Percentiles rank a stretch among this genome's conserved stretches.
These are phyloP conservation scores for Diaporthe citrichinensis DNA, from an alignment of 2,329 filamentous ascomycete genomes.

Conservation along the genomic window DNA sequence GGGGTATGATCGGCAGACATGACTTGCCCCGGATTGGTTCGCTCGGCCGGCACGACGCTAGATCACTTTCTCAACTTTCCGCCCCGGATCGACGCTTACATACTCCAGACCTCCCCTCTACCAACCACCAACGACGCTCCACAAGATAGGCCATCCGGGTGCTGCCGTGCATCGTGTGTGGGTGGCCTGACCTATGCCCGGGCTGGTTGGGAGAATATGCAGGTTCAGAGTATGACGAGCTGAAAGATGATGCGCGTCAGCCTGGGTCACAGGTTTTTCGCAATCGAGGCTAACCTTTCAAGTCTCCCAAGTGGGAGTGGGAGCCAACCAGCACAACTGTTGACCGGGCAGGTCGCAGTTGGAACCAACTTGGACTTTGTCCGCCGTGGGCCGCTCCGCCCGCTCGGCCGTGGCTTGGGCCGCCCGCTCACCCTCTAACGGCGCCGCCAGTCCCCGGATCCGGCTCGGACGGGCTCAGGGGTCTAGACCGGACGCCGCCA, in stretches of 20 bases:
- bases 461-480: neutral
- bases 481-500: neutral
- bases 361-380: neutral
- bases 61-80: neutral
- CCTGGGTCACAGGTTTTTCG: neutral
- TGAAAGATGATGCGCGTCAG: slow-evolving; percentile 17
- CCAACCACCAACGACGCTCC: neutral
- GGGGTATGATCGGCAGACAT: slow-evolving; percentile 1
- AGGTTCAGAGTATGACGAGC: slow-evolving; percentile 16
- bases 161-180: slow-evolving; percentile 12
- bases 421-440: slow-evolving; percentile 8
- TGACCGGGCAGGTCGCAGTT: neutral
- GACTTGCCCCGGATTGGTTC: slow-evolving; percentile 1
- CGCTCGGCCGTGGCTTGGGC: slow-evolving; percentile 2
- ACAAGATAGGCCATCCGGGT: neutral
- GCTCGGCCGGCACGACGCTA: slow-evolving; percentile 12
- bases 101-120: neutral
- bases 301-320: neutral
- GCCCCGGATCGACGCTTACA: slow-evolving; percentile 25
- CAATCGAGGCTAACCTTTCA: neutral
- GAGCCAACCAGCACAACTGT: neutral
- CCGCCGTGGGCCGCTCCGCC: slow-evolving; percentile 7
- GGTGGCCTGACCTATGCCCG: neutral
- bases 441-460: slow-evolving; percentile 17
- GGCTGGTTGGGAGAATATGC: neutral